Evolutionary conservation across 176 grass and related monocot genomes (phyloP), one percentile per base, ranked within the genome.

Genomic region (Melocanna baccifera): DNA sequence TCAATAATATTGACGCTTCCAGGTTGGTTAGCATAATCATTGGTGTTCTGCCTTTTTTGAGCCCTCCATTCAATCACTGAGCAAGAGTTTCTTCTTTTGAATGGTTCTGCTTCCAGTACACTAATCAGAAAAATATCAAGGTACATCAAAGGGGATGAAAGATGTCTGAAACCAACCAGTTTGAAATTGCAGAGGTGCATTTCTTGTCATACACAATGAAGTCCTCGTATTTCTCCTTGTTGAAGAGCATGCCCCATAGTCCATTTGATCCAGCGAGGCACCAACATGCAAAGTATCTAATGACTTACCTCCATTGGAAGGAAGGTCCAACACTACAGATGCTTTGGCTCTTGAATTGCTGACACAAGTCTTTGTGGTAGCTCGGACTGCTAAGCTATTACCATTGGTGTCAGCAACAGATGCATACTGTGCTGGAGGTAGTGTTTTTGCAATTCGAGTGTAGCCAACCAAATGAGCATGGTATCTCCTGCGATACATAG

Each of bases 401-500:
- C 67, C 58, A 57, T 19, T 18, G 1, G 15, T 42, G 55, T 45
- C 42, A 45, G 10, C 42, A 45, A 59, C 55, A 32, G 77, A 79
- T 84, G 51, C 20, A 88, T 55, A 79, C 20, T 88, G 10, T 66
- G 75, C 37, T 58, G 81, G 58, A 66, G 57, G 45, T 14, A 12
- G 32, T 23, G 9, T 32, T 88, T 79, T 72, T 36, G 74, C 37
- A 10, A 64, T 0, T 29, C 0, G 46, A 20, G 0, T 41, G 52
- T 84, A 84, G 42, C 87, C 87, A 79, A 89, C 34, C 62, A 76
- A 42, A 34, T 69, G 62, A 62, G 67, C 71, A 69, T 89, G 82
- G 51, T 52, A 5, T 23, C 0, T 85, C 87, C 87, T 89, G 87
- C 50, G 16, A 67, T 22, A 85, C 32, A 68, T 79, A 48, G 16